Evolutionary conservation across 495 filamentous ascomycete species (phyloP).

Genomic region (Pseudoneurospora amorphoporcata): DNA sequence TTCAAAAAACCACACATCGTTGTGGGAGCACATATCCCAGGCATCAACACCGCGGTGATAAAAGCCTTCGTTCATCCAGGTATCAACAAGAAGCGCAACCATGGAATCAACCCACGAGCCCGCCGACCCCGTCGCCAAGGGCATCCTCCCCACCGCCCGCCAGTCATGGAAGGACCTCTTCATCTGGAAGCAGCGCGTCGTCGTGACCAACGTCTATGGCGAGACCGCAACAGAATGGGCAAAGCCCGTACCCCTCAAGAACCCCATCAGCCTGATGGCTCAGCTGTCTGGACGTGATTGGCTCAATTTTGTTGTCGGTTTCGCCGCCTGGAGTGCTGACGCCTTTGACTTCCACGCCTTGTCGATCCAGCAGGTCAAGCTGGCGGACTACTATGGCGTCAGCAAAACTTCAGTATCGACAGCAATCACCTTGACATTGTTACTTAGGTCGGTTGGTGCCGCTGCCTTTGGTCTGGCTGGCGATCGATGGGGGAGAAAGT

Average conservation of each 20-base stretch:
- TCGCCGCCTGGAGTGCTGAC: constrained; percentile 57
- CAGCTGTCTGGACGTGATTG: constrained; percentile 46
- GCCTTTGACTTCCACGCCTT: constrained; percentile 73
- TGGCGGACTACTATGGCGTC: constrained; percentile 54
- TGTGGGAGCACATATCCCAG: background rate
- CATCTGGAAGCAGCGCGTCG: constrained; percentile 55
- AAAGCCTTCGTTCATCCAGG: background rate
- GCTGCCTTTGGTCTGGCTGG: constrained; percentile 61
- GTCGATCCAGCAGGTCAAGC: constrained; percentile 58
- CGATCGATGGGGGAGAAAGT: constrained; percentile 70
- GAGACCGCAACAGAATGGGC: constrained; percentile 50
- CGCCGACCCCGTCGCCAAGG: constrained; percentile 50
- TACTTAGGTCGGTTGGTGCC: constrained; percentile 61
- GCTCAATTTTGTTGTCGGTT: constrained; percentile 55
- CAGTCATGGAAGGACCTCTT: constrained; percentile 56
- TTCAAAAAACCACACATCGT: background rate
- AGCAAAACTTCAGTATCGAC: constrained; percentile 58
- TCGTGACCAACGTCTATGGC: constrained; percentile 48
- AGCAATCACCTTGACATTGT: constrained; percentile 63
- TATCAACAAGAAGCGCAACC: background rate
- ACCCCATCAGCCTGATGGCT: constrained; percentile 50
- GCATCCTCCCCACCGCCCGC: constrained; percentile 45
- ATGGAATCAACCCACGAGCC: constrained; percentile 31
- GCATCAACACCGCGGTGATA: background rate
- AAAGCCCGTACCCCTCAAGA: constrained; percentile 43